These are phyloP conservation scores for Eustoma russellianum DNA, from an alignment of 257 asterid genomes.

Conservation along the genomic window DNA sequence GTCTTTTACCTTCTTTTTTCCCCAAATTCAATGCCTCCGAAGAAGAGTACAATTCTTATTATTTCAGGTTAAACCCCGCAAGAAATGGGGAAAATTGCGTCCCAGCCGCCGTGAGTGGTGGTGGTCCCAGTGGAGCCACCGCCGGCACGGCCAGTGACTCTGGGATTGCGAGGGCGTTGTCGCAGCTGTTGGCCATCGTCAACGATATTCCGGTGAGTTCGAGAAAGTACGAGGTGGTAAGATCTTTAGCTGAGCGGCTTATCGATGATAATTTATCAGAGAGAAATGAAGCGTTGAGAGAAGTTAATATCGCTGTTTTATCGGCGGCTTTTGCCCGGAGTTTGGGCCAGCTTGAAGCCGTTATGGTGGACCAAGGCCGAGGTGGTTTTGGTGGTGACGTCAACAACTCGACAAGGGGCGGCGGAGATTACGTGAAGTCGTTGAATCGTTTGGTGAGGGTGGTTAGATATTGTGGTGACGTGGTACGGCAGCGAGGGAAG, in stretches of 20 bases:
- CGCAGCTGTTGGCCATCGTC: constrained; percentile 60
- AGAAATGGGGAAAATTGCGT: constrained; percentile 4
- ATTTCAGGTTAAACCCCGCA: constrained; percentile 9
- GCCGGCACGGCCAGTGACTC: constrained; percentile 14
- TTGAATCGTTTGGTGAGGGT: constrained; percentile 31
- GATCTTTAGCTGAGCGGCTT: constrained; percentile 62
- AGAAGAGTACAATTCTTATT: constrained; percentile 6
- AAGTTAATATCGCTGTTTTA: constrained; percentile 48
- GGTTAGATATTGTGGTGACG: constrained; percentile 28
- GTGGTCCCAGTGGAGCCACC: neutral
- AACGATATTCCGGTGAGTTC: constrained; percentile 82
- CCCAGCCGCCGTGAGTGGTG: constrained; percentile 19
- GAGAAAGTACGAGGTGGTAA: constrained; percentile 65
- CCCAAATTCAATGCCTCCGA: constrained; percentile 7
- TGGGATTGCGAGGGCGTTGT: constrained; percentile 65
- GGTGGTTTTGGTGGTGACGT: constrained; percentile 11
- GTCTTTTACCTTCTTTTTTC: constrained; percentile 43
- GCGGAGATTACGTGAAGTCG: constrained; percentile 4
- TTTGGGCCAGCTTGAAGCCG: constrained; percentile 51
- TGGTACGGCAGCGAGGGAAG: constrained; percentile 35
- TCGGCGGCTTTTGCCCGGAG: constrained; percentile 57
- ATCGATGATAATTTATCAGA: constrained; percentile 57
- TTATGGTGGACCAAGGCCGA: constrained; percentile 24
- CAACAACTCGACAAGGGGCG: constrained; percentile 8
- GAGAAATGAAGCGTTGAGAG: constrained; percentile 26